Evolutionary conservation across 768 basidiomycete species (phyloP).

Genomic region (Coprinopsis sp.): DNA sequence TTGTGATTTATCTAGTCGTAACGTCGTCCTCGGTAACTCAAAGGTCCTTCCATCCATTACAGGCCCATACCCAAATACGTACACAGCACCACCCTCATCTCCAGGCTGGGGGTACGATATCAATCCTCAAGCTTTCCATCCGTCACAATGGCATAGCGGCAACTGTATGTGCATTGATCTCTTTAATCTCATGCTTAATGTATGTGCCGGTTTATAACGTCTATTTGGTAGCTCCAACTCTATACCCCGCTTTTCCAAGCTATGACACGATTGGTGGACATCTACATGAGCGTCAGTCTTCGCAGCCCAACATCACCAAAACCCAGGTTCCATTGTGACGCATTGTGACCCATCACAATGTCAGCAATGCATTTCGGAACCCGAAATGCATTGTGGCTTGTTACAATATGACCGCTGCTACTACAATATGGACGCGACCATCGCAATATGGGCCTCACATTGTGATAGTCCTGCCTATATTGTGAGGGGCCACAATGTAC

Average conservation of each 20-base stretch:
- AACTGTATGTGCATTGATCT: constrained; percentile 35
- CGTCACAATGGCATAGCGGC: constrained; percentile 36
- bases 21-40: constrained; percentile 49
- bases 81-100: constrained; percentile 61
- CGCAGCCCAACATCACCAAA: too few species aligned
- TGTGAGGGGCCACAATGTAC: too few species aligned
- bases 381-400: too few species aligned
- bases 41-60: constrained; percentile 46
- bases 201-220: too few species aligned
- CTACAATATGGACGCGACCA: too few species aligned
- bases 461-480: too few species aligned
- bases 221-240: constrained; percentile 47
- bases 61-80: constrained; percentile 63
- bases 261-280: constrained; percentile 43
- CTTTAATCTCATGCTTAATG: constrained; percentile 27
- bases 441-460: too few species aligned
- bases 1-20: constrained; percentile 59
- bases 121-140: constrained; percentile 43
- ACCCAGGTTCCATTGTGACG: too few species aligned
- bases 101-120: constrained; percentile 54
- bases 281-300: constrained; percentile 49
- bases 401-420: too few species aligned
- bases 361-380: too few species aligned
- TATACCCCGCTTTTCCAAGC: constrained; percentile 41
- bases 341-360: too few species aligned